These are phyloP conservation scores for Mimosa pudica DNA, from an alignment of 306 rosid species.

Conservation along the genomic window DNA sequence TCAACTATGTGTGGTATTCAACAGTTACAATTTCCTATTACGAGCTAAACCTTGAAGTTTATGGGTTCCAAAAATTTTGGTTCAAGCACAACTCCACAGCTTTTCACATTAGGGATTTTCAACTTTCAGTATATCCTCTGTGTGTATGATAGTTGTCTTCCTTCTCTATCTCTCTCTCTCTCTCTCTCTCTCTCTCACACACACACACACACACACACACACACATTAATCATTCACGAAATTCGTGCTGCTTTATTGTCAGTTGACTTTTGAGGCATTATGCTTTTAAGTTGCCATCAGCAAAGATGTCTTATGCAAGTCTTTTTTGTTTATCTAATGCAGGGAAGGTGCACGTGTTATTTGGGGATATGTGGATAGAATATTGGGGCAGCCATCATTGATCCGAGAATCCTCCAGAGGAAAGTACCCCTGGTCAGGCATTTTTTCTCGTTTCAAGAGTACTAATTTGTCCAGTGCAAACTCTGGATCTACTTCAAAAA, in stretches of 20 bases:
- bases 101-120: background rate
- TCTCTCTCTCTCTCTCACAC: too few species aligned
- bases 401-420: constrained; percentile 95
- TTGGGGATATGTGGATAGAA: constrained; percentile 98
- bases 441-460: constrained; percentile 60
- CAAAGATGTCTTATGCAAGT: constrained; percentile 21
- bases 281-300: constrained; percentile 20
- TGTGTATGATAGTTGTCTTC: background rate
- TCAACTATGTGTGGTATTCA: background rate
- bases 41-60: background rate
- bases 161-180: background rate
- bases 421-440: constrained; percentile 95
- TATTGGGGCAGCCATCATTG: constrained; percentile 95
- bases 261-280: background rate
- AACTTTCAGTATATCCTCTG: background rate
- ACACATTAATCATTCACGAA: background rate
- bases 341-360: constrained; percentile 99
- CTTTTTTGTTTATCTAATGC: constrained; percentile 37
- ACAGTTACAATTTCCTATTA: background rate
- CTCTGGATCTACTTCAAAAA: constrained; percentile 50
- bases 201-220: too few species aligned
- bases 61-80: background rate
- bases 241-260: background rate
- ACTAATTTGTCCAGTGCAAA: constrained; percentile 43
- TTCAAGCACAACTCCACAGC: constrained; percentile 1